Evolutionary conservation across 768 basidiomycete species (phyloP), one percentile per base, ranked within the genome.

Genomic region (Lactarius psammicola): DNA sequence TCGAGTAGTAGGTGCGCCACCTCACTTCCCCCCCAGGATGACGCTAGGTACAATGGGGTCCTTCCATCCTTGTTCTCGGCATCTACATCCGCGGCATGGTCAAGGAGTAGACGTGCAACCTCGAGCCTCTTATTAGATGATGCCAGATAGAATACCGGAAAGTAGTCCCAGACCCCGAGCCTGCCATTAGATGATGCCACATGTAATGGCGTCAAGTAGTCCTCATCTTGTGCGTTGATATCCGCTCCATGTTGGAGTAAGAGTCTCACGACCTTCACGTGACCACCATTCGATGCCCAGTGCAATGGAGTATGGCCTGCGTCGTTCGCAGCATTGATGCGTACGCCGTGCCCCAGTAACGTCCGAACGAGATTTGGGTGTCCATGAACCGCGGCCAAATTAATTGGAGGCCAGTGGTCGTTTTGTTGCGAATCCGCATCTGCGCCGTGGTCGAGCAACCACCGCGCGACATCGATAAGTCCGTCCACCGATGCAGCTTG

Each of bases 1-100:
- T 42, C 40, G 40, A 42, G 40, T 1, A 42, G 40, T 4, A 26
- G 2, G 23, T 23, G 11, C 11, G 26, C 46, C 5, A 2, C 26
- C 46, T 23, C n/a, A 0, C 10, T 7, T 0, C 10, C 1, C 0
- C n/a, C 46, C 0, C 4, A 0, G 4, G 23, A 49, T 13, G 46
- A 49, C 9, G 53, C 53, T 10, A 2, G 17, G 30, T 31, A 18
- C 17, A 54, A 33, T 3, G 54, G 30, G 4, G 54, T 33, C 30
- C 30, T 8, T 18, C 54, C 54, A 1, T 20, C 11, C 1, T 31
- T 30, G 4, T n/a, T 10, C 54, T 33, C 8, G 30, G 3, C 28
- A 13, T 20, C 3, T 18, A 2, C 3, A 7, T 55, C 20, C 31
- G 54, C 54, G 26, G 13, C 26, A 26, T 2, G 2, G 2, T 26